Conservation (phyloP, 2,329 filamentous ascomycete species). For the Claviceps sp. region DNA sequence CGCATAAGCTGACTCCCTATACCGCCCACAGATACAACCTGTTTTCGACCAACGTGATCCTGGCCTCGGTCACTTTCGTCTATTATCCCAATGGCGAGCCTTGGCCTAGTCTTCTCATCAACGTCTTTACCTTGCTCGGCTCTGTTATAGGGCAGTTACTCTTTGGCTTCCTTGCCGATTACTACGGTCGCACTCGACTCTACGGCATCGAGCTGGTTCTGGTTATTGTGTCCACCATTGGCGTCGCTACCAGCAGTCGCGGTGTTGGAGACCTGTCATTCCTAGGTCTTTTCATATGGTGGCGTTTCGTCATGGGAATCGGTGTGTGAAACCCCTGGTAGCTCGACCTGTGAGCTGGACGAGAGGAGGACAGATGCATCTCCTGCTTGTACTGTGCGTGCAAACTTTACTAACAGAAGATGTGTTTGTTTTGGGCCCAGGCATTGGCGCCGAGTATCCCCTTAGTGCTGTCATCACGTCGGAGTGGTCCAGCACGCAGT, state of each 20-base stretch:
- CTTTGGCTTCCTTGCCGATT: slow-evolving; percentile 41
- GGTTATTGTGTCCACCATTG: slow-evolving; percentile 43
- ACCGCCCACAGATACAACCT: slow-evolving; percentile 31
- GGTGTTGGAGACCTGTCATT: slow-evolving; percentile 37
- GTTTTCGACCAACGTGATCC: slow-evolving; percentile 40
- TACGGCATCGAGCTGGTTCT: slow-evolving; percentile 44
- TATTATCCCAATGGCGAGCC: slow-evolving; percentile 33
- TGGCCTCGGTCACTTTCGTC: slow-evolving; percentile 38
- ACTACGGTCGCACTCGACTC: slow-evolving; percentile 39
- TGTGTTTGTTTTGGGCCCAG: slow-evolving; percentile 16
- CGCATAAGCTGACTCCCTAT: background rate
- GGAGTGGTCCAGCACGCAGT: slow-evolving; percentile 49
- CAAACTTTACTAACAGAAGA: background rate
- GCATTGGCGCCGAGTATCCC: slow-evolving; percentile 56
- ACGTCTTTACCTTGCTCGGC: slow-evolving; percentile 37
- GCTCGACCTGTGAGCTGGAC: background rate
- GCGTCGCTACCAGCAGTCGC: slow-evolving; percentile 37
- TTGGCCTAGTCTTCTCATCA: slow-evolving; percentile 35
- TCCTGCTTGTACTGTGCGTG: too few species aligned
- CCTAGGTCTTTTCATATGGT: slow-evolving; percentile 37
- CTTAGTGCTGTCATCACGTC: slow-evolving; percentile 54
- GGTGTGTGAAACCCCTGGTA: slow-evolving; percentile 18
- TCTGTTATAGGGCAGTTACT: slow-evolving; percentile 38
- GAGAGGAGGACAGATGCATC: background rate
- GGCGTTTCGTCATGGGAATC: slow-evolving; percentile 41